Base-by-base conservation (phyloP, 257 asterid genomes). In the Lavandula angustifolia region DNA sequence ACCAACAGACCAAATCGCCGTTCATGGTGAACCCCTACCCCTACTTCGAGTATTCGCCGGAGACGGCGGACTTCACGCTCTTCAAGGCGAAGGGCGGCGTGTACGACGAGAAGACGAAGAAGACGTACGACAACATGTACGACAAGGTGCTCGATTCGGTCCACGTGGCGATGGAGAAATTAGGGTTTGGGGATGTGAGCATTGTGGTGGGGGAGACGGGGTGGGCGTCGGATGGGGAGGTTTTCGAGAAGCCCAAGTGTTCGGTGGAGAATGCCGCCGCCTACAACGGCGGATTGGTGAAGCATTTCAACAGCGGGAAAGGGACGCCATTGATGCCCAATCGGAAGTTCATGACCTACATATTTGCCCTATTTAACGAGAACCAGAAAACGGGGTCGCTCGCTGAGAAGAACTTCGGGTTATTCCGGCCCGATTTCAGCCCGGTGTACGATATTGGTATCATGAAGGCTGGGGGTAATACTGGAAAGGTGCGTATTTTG, bases 21-120 rank as follows among this genome's bases (percentile, higher is more conserved):
- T 91, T 91, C 76, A 86, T 89, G 96, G 94, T 88, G 4, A 91
- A 88, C 54, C 94, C 96, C 3, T 88, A 91, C 74, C 98, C 98
- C 3, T 88, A 82, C 27, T 91, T 88, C 68, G 84, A 83, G 0
- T 84, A 80, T 81, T 70, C 68, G 37, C 84, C 87, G 4, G 76
- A 55, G 3, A 76, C 75, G 35, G 69, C 77, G 2, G 76, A 80
- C 57, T 71, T 83, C 55, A 72, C 84, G 3, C 57, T 83, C 1
- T 88, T 86, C 76, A 69, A 70, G 7, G 80, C 81, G 0, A 79
- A 64, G 11, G 41, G 48, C 3, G 85, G 88, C 3, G 3, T 70
- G 5, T 65, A 13, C 61, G 98, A 91, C n/a, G 4, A 10, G 2
- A 47, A 3, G 38, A 49, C 76, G 1, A 66, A n/a, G 38, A 64